Evolutionary conservation across 106 monocot genomes (phyloP), one percentile per base, ranked within the genome.

Genomic region (Phalaenopsis aphrodite): DNA sequence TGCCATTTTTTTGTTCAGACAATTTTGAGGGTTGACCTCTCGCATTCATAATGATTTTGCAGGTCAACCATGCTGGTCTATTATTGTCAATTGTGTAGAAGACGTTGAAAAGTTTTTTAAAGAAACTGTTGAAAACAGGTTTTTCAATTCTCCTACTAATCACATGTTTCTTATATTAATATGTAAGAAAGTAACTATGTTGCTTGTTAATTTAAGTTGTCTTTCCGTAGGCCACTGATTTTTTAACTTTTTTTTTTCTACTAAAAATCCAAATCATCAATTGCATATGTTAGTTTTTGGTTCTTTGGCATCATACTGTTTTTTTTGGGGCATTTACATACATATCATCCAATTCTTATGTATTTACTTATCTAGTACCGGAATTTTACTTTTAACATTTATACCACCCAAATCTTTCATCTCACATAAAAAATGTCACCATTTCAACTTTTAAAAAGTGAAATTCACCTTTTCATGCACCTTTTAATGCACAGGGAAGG

Each of bases 11-110:
- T 69, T 69, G 69, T 69, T 69, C 69, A 39, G 15, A 8, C 36
- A 36, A 11, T 69, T 69, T 69, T 69, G 5, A 3, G 14, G 38
- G 36, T 39, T 74, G 18, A 43, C 45, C 43, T 42, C n/a, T 76
- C 52, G 21, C 76, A 24, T 4, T 30, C 23, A 49, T 49, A 5
- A 11, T 49, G 49, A 47, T 76, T 75, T 79, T 86, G 56, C 81
- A 99, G 99, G 87, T 75, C 91, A 93, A 83, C 93, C 99, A 30
- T 89, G 88, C 66, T 99, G 99, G 94, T 99, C 99, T 5, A 83
- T 88, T 85, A 14, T 91, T 86, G 95, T 88, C 24, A 77, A 87
- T 55, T 89, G 43, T 43, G 36, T 91, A 67, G 99, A 99, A 83
- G 99, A 95, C 81, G 89, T 99, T 18, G 95, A 99, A 83, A 95